Base-by-base conservation (phyloP, 108 stramenopile genomes). In the Fistulifera pelliculosa region DNA sequence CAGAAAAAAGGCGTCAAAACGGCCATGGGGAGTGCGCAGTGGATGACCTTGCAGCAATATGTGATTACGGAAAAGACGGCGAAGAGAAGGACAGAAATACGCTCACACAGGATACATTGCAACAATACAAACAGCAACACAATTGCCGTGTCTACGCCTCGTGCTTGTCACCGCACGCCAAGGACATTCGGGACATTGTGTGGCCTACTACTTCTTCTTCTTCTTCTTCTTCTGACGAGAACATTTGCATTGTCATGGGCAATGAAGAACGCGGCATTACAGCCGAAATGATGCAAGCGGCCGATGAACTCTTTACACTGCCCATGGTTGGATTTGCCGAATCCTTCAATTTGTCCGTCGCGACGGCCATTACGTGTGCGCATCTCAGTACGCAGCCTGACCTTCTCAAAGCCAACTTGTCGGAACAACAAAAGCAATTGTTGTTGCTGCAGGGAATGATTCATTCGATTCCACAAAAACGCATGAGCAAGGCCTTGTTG, bases 321-420 rank as follows among this genome's bases (percentile, higher is more conserved):
- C 90, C 90, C 43, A 95, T 95, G 90, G 69, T 52, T 49, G 94
- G 94, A 21, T 90, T 92, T 71, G 87, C 90, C 10, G 94, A 95
- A 59, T 80, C 78, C 47, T 90, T 86, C 68, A 95, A 95, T 54
- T 69, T 95, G 49, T 73, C 71, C 38, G 94, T 90, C 13, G 90
- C 94, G 2, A 90, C 90, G 16, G 79, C 83, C 13, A 80, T 92
- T 43, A 87, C 83, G 2, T 61, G 78, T 31, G 87, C 90, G 8
- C 77, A 90, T 56, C 57, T 95, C 73, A 76, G 71, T 57, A 52
- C 60, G 1, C 49, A 49, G 24, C 69, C 60, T 38, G 89, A 82
- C 3, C 89, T 85, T 5, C 48, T 90, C 21, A 73, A 82, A 38
- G 78, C 89, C 18, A 85, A 90, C 60, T 62, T 90, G 56, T 71